Evolutionary conservation across 78 protist genomes (phyloP).

Genomic region (Polysphondylium violaceum): DNA sequence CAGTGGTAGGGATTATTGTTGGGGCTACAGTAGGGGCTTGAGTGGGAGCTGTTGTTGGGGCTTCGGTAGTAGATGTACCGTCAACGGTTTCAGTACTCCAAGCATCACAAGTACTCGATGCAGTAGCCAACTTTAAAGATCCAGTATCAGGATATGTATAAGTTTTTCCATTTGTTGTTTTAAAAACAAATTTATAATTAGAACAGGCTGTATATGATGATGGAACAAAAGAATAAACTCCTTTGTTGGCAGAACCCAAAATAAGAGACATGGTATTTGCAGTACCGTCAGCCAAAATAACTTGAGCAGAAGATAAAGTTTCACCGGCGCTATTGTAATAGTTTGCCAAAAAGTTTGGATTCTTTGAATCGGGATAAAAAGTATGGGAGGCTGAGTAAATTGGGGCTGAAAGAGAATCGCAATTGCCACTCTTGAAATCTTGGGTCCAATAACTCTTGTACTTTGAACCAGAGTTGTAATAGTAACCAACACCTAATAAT

Average conservation of each 20-base stretch:
- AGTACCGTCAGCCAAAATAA: neutral
- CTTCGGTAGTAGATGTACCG: neutral
- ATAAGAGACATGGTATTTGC: neutral
- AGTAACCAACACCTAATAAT: constrained; percentile 22
- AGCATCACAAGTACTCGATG: neutral
- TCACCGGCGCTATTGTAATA: neutral
- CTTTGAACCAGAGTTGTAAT: neutral
- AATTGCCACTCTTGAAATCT: constrained; percentile 9
- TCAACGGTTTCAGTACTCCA: constrained; percentile 19
- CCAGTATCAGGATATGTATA: constrained; percentile 58
- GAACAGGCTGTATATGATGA: neutral
- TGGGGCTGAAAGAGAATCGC: constrained; percentile 9
- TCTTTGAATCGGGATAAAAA: neutral
- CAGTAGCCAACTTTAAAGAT: constrained; percentile 11
- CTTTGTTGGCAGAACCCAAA: constrained; percentile 1
- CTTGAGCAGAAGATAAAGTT: neutral
- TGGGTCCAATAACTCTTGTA: constrained; percentile 47
- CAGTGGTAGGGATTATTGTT: neutral
- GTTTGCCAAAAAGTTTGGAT: neutral
- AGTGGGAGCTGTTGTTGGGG: neutral
- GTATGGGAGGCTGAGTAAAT: constrained; percentile 24
- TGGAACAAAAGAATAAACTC: neutral
- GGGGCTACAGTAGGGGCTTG: neutral
- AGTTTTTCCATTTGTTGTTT: neutral
- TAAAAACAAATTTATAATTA: constrained; percentile 29